Evolutionary conservation across 2,329 filamentous ascomycete genomes (phyloP).

Genomic region (Phaeophleospora eucalypticola): DNA sequence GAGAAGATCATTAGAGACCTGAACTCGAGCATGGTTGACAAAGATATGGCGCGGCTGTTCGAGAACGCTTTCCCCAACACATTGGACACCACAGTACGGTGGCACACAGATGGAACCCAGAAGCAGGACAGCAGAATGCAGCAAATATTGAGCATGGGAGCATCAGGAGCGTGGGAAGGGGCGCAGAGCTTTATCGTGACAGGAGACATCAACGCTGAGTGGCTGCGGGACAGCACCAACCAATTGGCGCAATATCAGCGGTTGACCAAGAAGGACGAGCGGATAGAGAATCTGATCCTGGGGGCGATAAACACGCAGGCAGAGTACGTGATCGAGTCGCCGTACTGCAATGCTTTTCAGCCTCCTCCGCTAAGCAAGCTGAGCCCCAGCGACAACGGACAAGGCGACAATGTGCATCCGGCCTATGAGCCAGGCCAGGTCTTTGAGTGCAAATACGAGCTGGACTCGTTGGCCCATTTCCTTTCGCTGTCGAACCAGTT

Average conservation of each 20-base stretch:
- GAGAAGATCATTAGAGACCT: slow-evolving; percentile 84
- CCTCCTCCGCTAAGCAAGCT: slow-evolving; percentile 81
- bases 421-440: slow-evolving; percentile 78
- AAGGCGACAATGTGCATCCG: slow-evolving; percentile 81
- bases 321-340: slow-evolving; percentile 89
- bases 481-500: slow-evolving; percentile 83
- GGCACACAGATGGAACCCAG: slow-evolving; percentile 66
- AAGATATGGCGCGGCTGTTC: slow-evolving; percentile 85
- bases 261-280: slow-evolving; percentile 74
- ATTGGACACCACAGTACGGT: slow-evolving; percentile 82
- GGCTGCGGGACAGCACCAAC: slow-evolving; percentile 89
- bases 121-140: slow-evolving; percentile 39
- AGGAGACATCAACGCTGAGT: slow-evolving; percentile 79
- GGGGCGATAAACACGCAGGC: slow-evolving; percentile 95
- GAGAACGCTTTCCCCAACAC: slow-evolving; percentile 77
- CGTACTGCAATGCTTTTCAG: slow-evolving; percentile 98
- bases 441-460: slow-evolving; percentile 98
- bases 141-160: slow-evolving; percentile 24
- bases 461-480: slow-evolving; percentile 92
- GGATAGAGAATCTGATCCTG: slow-evolving; percentile 73
- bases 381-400: slow-evolving; percentile 67
- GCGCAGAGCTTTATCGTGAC: slow-evolving; percentile 92
- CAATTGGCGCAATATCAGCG: slow-evolving; percentile 87
- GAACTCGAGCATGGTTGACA: slow-evolving; percentile 72
- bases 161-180: slow-evolving; percentile 61